phyloP scores from a whole-genome alignment of 2,329 filamentous ascomycete species.

The Escovopsis sp. region DNA sequence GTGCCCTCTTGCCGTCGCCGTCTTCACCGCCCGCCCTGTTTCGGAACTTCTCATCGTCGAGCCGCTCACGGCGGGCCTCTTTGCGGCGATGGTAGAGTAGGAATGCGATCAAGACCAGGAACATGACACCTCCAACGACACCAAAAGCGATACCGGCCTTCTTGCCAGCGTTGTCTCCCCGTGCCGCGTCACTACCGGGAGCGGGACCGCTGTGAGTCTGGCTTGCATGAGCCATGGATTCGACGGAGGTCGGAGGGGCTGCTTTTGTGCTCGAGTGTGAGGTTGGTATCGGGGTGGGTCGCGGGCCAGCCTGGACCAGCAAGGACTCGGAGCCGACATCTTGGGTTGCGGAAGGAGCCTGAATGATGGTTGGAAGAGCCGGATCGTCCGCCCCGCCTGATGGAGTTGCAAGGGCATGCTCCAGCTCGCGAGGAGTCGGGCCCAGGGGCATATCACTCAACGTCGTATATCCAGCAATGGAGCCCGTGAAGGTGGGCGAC shows the following conservation, averaged over 20 bases:
- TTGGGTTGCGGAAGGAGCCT: conserved; percentile 5
- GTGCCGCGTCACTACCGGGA: not conserved
- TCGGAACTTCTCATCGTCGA: conserved; percentile 51
- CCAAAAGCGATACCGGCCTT: conserved; percentile 82
- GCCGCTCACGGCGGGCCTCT: conserved; percentile 33
- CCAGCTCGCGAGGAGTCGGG: conserved; percentile 6
- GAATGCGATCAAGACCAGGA: conserved; percentile 52
- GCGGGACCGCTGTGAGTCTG: conserved; percentile 9
- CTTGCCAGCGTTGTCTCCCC: conserved; percentile 20
- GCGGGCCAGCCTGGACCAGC: conserved; percentile 15
- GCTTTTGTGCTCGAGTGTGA: conserved; percentile 6
- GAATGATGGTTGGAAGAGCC: conserved; percentile 3
- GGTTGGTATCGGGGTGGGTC: conserved; percentile 5
- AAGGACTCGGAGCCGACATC: conserved; percentile 13
- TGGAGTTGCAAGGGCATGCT: conserved; percentile 5
- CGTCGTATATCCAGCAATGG: conserved; percentile 27
- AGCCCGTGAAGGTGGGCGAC: conserved; percentile 24
- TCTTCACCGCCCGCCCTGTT: conserved; percentile 14
- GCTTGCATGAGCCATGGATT: conserved; percentile 9
- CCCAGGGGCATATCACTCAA: conserved; percentile 3
- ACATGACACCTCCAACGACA: conserved; percentile 52
- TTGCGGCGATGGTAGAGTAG: conserved; percentile 56
- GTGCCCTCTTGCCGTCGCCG: conserved; percentile 36
- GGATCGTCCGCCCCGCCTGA: not conserved
- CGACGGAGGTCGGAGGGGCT: conserved; percentile 6